phyloP scores from a whole-genome alignment of 176 grass and related monocot genomes.

The Musa troglodytarum region DNA sequence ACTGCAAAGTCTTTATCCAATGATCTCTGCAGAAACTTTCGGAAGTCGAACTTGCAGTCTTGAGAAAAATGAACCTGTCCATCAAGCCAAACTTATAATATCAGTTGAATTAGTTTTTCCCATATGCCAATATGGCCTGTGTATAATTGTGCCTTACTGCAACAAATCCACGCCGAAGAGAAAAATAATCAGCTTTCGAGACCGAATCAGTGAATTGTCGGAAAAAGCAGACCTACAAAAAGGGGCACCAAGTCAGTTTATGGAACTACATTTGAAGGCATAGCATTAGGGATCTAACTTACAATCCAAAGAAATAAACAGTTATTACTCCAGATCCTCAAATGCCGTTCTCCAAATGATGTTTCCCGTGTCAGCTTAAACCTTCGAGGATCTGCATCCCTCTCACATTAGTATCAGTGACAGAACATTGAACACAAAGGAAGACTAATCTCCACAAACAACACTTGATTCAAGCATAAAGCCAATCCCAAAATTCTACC shows the following conservation, averaged over 20 bases:
- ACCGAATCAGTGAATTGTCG: conserved; percentile 4
- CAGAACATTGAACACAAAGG: background rate
- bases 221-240: conserved; percentile 6
- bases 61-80: conserved; percentile 6
- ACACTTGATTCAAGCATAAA: background rate
- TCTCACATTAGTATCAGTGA: background rate
- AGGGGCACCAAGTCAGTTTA: background rate
- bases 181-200: conserved; percentile 17
- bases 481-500: background rate
- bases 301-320: conserved; percentile 2
- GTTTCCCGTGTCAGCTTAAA: conserved; percentile 4
- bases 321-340: conserved; percentile 8
- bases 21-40: conserved; percentile 9
- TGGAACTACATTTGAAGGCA: background rate
- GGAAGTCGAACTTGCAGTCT: conserved; percentile 11
- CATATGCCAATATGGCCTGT: background rate
- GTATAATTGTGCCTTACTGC: background rate
- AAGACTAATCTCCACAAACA: background rate
- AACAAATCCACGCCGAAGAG: conserved; percentile 9
- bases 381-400: conserved; percentile 12
- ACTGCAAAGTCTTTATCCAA: conserved; percentile 9
- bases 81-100: background rate
- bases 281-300: background rate
- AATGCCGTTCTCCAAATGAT: conserved; percentile 12
- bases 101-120: background rate